These are phyloP conservation scores for Backusella circina DNA, from an alignment of 192 early-diverging fungal genomes.

Conservation along the genomic window DNA sequence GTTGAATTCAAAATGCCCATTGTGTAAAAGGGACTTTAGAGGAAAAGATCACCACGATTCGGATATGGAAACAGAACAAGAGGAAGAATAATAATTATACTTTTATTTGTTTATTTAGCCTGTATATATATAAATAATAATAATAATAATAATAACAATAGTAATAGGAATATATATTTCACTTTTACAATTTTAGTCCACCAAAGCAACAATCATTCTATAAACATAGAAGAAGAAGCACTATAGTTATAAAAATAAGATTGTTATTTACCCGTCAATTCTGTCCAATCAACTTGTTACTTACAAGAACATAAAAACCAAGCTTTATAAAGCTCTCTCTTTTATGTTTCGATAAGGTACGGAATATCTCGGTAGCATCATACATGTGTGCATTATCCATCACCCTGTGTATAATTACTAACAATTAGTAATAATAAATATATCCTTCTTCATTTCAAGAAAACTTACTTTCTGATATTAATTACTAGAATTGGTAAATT, in stretches of 20 bases:
- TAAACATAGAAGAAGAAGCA: constrained; percentile 90
- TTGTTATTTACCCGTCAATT: neutral
- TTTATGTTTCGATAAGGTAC: constrained; percentile 86
- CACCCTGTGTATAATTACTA: constrained; percentile 56
- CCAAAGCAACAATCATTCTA: constrained; percentile 34
- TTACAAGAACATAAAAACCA: constrained; percentile 82
- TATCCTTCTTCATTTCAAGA: neutral
- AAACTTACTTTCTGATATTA: constrained; percentile 76
- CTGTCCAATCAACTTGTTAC: neutral
- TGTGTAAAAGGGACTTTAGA: constrained; percentile 64
- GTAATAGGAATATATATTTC: neutral
- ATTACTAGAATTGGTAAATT: constrained; percentile 81
- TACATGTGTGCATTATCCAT: constrained; percentile 80
- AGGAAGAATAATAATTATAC: constrained; percentile 1
- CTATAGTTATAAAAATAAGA: neutral
- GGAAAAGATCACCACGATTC: constrained; percentile 26
- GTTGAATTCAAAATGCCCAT: constrained; percentile 70
- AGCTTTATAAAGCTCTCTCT: constrained; percentile 94
- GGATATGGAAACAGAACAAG: neutral
- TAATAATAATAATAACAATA: neutral
- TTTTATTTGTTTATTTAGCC: neutral
- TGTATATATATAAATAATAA: neutral
- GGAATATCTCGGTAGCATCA: constrained; percentile 96
- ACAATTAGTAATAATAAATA: neutral
- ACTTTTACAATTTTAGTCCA: neutral